These are phyloP conservation scores for Termitomyces sp. DNA, from an alignment of 768 basidiomycete genomes.

Conservation along the genomic window DNA sequence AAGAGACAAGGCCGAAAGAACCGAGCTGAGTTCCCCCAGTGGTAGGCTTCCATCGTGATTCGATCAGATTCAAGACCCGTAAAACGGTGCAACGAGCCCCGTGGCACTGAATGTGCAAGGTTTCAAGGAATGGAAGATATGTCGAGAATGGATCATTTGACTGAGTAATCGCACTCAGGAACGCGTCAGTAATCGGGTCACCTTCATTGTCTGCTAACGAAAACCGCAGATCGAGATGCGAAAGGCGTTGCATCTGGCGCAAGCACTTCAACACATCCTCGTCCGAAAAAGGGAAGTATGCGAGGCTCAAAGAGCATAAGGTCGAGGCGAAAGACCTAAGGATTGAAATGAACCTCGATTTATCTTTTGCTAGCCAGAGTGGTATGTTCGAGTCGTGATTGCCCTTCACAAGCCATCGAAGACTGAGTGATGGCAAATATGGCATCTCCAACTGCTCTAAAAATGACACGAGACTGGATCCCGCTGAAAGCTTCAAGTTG, in stretches of 20 bases:
- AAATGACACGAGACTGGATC: conserved; percentile 25
- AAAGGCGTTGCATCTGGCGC: conserved; percentile 24
- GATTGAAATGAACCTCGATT: conserved; percentile 26
- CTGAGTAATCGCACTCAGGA: conserved; percentile 22
- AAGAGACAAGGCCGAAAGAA: conserved; percentile 25
- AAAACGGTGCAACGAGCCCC: conserved; percentile 27
- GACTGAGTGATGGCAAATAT: conserved; percentile 25
- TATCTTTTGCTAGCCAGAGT: conserved; percentile 10
- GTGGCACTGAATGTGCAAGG: conserved; percentile 28
- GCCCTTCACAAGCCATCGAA: conserved; percentile 31
- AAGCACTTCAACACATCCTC: conserved; percentile 28
- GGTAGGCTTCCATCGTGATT: conserved; percentile 25
- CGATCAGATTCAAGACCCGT: conserved; percentile 26
- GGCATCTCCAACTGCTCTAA: conserved; percentile 27
- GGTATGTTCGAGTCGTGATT: not conserved
- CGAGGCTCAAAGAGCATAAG: conserved; percentile 28
- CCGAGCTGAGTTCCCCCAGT: conserved; percentile 16
- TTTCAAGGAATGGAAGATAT: conserved; percentile 23
- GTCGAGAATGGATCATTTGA: not conserved
- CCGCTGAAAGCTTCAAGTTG: conserved; percentile 12
- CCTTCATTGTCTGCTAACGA: conserved; percentile 26
- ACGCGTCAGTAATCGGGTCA: conserved; percentile 34
- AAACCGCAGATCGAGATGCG: conserved; percentile 30
- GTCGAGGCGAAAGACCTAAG: conserved; percentile 22
- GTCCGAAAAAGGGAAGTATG: conserved; percentile 37